Evolutionary conservation across 768 basidiomycete species (phyloP).

Genomic region (Tubosaeta sp.): DNA sequence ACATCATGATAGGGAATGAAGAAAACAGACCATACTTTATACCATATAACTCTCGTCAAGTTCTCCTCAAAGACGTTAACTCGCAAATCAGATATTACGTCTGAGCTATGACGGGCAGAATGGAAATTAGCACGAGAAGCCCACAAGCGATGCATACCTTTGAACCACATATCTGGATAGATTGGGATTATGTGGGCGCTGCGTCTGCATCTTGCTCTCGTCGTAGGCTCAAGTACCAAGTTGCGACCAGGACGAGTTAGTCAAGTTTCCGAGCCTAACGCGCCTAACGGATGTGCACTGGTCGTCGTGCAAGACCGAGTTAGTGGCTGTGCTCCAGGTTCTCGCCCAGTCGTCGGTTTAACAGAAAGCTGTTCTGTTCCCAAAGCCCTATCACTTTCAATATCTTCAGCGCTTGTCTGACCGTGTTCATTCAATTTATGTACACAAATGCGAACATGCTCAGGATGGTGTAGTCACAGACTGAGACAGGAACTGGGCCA

Average conservation of each 20-base stretch:
- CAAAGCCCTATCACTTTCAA: no score
- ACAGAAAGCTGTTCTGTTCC: no score
- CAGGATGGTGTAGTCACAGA: no score
- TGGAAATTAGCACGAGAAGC: neutral
- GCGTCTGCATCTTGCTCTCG: conserved; percentile 13
- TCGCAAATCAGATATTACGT: conserved; percentile 67
- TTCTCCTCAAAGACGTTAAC: conserved; percentile 59
- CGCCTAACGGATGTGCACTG: neutral
- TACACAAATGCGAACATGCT: no score
- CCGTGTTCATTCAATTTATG: no score
- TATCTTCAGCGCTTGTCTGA: no score
- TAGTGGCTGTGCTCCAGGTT: neutral
- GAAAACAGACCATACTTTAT: conserved; percentile 49
- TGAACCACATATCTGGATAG: conserved; percentile 30
- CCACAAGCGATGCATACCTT: conserved; percentile 16
- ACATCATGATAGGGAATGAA: neutral
- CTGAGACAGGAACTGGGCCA: no score
- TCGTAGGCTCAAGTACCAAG: neutral
- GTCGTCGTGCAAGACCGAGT: neutral
- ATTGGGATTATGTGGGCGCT: conserved; percentile 25
- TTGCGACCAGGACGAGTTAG: conserved; percentile 1
- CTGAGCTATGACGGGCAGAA: conserved; percentile 46
- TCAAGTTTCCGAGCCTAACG: conserved; percentile 14
- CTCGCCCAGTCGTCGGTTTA: neutral
- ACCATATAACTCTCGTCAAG: conserved; percentile 61